phyloP scores from a whole-genome alignment of 768 basidiomycete genomes.

The Collybia mongolica region DNA sequence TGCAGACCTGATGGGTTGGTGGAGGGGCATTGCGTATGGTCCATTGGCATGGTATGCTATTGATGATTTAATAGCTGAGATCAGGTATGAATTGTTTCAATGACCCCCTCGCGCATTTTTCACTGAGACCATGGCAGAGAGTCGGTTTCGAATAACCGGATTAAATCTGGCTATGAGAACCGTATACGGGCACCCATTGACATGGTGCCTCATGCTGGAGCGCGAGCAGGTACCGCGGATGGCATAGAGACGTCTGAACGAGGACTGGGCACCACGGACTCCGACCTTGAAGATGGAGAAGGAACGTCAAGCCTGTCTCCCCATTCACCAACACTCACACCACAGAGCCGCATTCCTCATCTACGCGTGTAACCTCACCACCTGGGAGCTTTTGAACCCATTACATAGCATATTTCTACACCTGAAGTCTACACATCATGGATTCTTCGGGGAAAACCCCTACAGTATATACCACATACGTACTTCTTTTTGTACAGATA shows the following conservation, averaged over 20 bases:
- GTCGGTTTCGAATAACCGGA: constrained; percentile 76
- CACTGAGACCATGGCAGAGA: constrained; percentile 46
- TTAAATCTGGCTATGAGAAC: constrained; percentile 73
- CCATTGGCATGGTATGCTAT: constrained; percentile 73
- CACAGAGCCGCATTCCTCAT: constrained; percentile 39
- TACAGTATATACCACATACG: constrained; percentile 16
- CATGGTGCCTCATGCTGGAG: constrained; percentile 68
- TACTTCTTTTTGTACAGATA: constrained; percentile 15
- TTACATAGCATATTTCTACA: no score
- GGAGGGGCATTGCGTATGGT: constrained; percentile 65
- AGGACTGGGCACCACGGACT: constrained; percentile 40
- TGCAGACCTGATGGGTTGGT: constrained; percentile 70
- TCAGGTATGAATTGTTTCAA: constrained; percentile 48
- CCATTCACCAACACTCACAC: constrained; percentile 27
- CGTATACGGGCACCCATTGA: constrained; percentile 67
- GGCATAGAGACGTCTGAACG: constrained; percentile 61
- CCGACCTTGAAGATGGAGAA: constrained; percentile 43
- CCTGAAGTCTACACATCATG: not conserved
- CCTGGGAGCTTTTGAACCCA: not conserved
- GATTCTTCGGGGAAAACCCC: not conserved
- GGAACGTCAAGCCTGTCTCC: constrained; percentile 19
- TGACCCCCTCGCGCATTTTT: not conserved
- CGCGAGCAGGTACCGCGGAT: constrained; percentile 61
- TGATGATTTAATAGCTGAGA: constrained; percentile 80
- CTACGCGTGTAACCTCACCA: constrained; percentile 31